Conservation (phyloP, 2,329 filamentous ascomycete species). For the Alternaria sp. region DNA sequence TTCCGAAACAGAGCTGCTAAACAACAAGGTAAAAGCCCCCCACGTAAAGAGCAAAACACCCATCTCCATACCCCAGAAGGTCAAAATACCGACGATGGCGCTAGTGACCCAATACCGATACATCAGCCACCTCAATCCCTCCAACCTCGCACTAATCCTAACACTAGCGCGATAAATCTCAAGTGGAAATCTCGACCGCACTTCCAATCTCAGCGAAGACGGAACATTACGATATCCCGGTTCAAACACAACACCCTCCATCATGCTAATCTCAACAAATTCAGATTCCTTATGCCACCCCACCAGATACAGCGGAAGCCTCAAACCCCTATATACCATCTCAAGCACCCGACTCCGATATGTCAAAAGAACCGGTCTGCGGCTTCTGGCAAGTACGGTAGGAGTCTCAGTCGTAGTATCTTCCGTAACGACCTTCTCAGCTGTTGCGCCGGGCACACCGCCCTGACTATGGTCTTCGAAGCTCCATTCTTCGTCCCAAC, state of each 20-base stretch:
- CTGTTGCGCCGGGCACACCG: conserved; percentile 16
- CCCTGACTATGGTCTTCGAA: conserved; percentile 35
- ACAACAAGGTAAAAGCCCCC: conserved; percentile 61
- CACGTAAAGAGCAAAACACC: conserved; percentile 72
- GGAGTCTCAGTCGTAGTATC: conserved; percentile 24
- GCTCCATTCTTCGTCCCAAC: conserved; percentile 48
- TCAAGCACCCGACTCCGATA: conserved; percentile 68
- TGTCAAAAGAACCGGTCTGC: conserved; percentile 79
- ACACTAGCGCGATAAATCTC: conserved; percentile 78
- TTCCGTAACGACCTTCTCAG: conserved; percentile 16
- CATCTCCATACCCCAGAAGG: conserved; percentile 82
- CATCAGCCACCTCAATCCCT: conserved; percentile 78
- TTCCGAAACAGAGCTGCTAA: conserved; percentile 28
- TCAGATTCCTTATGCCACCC: conserved; percentile 71
- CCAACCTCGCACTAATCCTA: conserved; percentile 75
- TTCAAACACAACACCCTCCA: conserved; percentile 74
- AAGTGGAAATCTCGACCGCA: conserved; percentile 73
- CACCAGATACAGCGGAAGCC: conserved; percentile 73
- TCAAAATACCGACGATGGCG: conserved; percentile 71
- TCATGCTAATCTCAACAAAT: conserved; percentile 72
- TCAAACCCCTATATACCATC: conserved; percentile 35
- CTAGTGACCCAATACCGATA: conserved; percentile 78
- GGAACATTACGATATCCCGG: conserved; percentile 64
- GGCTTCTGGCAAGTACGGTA: conserved; percentile 59
- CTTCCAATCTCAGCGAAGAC: conserved; percentile 66